Base-by-base conservation (phyloP, 345 rosid genomes). In the Eucalyptus marginata region DNA sequence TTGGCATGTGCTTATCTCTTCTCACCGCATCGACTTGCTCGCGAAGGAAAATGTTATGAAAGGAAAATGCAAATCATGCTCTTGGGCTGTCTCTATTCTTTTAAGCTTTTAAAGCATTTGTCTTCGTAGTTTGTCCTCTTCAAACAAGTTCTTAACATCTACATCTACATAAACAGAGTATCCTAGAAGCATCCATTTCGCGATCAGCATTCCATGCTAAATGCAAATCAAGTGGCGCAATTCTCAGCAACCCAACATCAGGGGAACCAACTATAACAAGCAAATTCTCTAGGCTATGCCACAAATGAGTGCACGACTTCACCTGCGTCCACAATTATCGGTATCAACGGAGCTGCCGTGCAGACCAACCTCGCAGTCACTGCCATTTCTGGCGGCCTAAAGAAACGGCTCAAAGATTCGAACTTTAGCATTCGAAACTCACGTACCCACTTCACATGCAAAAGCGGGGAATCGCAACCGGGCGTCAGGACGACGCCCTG, bases 301-400 rank as follows among this genome's bases (percentile, higher is more conserved):
- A 47, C 18, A 59, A 44, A 44, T 14, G 29, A 62, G 31, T 20
- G 11, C 2, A 40, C 24, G 10, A 66, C 20, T 40, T 44, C 80
- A 91, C 95, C 93, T 66, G 96, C 94, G 83, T 93, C 94, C 1
- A 89, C 94, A 87, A 92, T 88, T 40, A 93, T 91, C 2, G 94
- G 93, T 27, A 93, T 92, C 88, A 36, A 86, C 4, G 92, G 92
- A 90, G 95, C 95, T 29, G 94, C 91, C 11, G 92, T 90, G 76
- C 95, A 94, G 4, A 93, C 93, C 15, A 88, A 87, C 89, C 93
- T 92, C 13, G 95, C 94, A 31, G 93, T 81, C 3, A 93, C 93
- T 1, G 94, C 94, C 95, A 94, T 93, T 87, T 95, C 94, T 83
- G 94, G 93, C 24, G 92, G 94, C 87, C 95, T 90, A 86, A 76